These are phyloP conservation scores for Claviceps purpurea DNA, from an alignment of 2,329 filamentous ascomycete genomes.

Conservation along the genomic window DNA sequence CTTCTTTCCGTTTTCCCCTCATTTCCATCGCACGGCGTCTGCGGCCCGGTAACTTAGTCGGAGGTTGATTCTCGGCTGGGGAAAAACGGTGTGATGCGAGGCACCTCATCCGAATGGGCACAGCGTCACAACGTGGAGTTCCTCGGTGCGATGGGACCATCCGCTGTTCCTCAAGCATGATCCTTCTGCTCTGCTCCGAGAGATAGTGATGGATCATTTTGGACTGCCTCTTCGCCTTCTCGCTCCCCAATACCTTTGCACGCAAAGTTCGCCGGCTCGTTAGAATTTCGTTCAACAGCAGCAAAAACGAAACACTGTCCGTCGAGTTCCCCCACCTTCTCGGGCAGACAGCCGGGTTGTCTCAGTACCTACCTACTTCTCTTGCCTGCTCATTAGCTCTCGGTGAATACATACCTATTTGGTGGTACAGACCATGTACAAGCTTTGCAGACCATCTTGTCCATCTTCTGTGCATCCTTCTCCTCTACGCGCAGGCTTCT, in stretches of 20 bases:
- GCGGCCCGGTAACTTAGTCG: background rate
- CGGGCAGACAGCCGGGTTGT: background rate
- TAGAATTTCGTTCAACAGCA: no score
- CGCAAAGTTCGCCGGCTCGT: background rate
- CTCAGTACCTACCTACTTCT: background rate
- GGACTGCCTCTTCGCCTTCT: background rate
- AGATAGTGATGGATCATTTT: background rate
- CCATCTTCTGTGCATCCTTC: background rate
- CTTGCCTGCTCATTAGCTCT: background rate
- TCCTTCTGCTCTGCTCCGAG: background rate
- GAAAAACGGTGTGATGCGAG: background rate
- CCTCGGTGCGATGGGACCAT: background rate
- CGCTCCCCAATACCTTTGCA: background rate
- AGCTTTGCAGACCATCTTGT: background rate
- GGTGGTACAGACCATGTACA: background rate
- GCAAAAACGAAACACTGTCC: background rate
- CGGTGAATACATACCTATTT: no score
- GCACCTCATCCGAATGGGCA: background rate
- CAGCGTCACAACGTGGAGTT: background rate
- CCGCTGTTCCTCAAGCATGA: background rate
- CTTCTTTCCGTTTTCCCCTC: background rate
- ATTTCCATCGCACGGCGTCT: background rate
- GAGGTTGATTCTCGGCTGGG: background rate
- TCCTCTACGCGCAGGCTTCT: background rate
- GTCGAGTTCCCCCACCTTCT: background rate